A percentile compares a stretch with the other conserved stretches of the same genome.
Evolutionary conservation across 441 rosid species (phyloP).

Genomic region (Jatropha podagrica): DNA sequence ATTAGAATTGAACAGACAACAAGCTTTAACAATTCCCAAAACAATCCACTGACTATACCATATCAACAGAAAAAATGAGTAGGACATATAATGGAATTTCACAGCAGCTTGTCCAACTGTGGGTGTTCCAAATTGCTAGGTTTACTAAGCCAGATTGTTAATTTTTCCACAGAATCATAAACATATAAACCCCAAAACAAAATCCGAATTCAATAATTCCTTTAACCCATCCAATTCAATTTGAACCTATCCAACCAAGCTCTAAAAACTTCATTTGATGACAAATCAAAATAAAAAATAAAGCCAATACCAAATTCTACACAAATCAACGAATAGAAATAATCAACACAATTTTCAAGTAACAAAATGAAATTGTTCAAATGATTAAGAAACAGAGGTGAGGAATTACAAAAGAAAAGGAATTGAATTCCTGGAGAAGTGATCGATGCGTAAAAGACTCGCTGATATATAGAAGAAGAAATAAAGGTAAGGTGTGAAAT

Average conservation of each 20-base stretch:
- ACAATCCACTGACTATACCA: neutral
- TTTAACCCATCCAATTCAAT: neutral
- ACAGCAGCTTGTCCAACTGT: neutral
- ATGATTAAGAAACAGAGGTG: neutral
- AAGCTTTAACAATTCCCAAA: neutral
- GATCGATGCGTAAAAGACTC: conserved; percentile 13
- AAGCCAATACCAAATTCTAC: neutral
- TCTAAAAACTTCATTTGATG: neutral
- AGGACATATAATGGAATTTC: neutral
- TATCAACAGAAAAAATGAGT: neutral
- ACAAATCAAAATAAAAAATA: neutral
- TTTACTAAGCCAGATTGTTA: neutral
- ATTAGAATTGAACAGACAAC: neutral
- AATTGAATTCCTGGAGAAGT: neutral
- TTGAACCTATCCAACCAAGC: neutral
- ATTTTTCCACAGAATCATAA: neutral
- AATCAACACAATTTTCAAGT: neutral
- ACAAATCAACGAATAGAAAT: neutral
- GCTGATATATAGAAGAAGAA: neutral
- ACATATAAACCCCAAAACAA: neutral
- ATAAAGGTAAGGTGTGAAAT: neutral
- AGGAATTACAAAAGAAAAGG: conserved; percentile 11
- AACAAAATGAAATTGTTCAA: neutral
- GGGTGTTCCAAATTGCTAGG: neutral
- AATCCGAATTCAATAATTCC: neutral